Evolutionary conservation across 2,329 filamentous ascomycete genomes (phyloP), one percentile per base, ranked within the genome.

Genomic region (Volutella citrinella): DNA sequence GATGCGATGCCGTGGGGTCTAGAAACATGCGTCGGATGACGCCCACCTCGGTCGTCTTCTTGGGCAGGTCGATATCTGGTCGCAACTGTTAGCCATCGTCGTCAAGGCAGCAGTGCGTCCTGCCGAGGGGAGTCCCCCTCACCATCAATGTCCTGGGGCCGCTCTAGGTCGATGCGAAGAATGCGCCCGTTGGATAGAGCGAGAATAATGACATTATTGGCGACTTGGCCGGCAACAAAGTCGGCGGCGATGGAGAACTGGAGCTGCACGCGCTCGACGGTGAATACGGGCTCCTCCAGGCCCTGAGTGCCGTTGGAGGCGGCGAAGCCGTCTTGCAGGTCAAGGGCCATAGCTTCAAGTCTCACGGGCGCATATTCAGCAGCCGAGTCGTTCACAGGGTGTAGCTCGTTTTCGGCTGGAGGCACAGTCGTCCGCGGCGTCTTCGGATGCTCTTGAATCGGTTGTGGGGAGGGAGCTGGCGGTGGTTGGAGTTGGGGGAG

Each of bases 1-100:
- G 72, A 66, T 98, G 93, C 6, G 89, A 96, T 18, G 93, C 93
- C 10, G 91, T 95, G 18, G 93, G 91, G 57, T 98, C 93, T 56
- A 98, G 84, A 67, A 98, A 98, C 78, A 98, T 88, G 68, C 86
- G 87, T 50, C 86, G 83, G 56, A 98, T 97, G 32, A 95, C 78
- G 48, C 93, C 93, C 40, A 93, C 78, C 61, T 98, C 91, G 22
- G 87, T 84, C 12, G 87, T 80, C 55, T 91, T 93, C 68, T 94
- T 95, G 22, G 93, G 93, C 7, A 98, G 79, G 61, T 98, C 93
- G 60, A 98, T 95, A 64, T 98, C 91, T 95, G 52, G 27, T n/a
- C n/a, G 18, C 9, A 17, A 10, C 11, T 9, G 3, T 21, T 19
- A 7, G n/a, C 13, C 7, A 23, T 52, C 29, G 52, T 49, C 31